These are phyloP conservation scores for Alopecurus myosuroides DNA, from an alignment of 176 grass and related monocot genomes.

Conservation along the genomic window DNA sequence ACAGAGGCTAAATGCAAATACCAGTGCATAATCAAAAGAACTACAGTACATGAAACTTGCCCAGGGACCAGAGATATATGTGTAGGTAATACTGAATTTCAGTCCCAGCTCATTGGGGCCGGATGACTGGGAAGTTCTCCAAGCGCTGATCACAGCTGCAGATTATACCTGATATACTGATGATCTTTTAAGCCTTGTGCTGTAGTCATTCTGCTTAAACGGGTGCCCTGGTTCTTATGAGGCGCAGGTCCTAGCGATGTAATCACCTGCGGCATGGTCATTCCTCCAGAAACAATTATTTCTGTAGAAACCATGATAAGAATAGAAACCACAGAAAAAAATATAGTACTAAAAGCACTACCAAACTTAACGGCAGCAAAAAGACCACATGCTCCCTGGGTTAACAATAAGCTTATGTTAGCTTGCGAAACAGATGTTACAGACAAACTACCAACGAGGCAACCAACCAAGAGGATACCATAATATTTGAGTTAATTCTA, in stretches of 20 bases:
- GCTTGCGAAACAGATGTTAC: background rate
- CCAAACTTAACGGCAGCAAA: background rate
- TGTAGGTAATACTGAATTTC: background rate
- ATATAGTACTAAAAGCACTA: background rate
- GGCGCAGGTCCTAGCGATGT: constrained; percentile 59
- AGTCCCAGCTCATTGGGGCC: background rate
- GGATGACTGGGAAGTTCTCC: background rate
- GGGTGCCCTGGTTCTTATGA: constrained; percentile 54
- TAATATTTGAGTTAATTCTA: background rate
- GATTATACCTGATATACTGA: constrained; percentile 21
- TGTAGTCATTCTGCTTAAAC: constrained; percentile 57
- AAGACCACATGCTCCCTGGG: background rate
- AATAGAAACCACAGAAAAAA: background rate
- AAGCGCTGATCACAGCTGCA: background rate
- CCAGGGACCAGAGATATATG: background rate
- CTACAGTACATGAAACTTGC: background rate
- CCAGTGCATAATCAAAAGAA: background rate
- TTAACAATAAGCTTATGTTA: background rate
- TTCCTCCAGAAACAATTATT: constrained; percentile 98
- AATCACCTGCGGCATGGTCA: constrained; percentile 98
- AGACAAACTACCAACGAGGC: background rate
- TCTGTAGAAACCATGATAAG: constrained; percentile 45
- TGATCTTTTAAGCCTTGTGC: constrained; percentile 27
- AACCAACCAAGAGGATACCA: background rate
- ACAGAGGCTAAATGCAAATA: background rate